Evolutionary conservation across 192 early-diverging fungal genomes (phyloP), one percentile per base, ranked within the genome.

Genomic region (Chytriomyces hyalinus): DNA sequence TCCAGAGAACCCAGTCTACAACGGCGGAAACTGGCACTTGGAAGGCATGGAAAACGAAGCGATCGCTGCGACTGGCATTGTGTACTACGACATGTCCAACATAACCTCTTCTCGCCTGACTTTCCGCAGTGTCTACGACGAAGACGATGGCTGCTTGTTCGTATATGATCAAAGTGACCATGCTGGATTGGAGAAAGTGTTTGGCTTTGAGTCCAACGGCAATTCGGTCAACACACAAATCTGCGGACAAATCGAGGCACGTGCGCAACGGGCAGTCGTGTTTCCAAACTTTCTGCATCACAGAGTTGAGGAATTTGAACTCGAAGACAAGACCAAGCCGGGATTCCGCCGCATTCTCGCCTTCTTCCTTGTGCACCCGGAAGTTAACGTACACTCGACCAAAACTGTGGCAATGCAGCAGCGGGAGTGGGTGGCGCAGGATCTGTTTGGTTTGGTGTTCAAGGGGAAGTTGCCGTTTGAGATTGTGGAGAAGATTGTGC

Each of bases 221-320:
- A 57, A 57, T 13, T 20, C 26, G 17, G 70, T 77, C 0, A 70
- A 48, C 3, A 22, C 72, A 6, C 91, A 93, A 61, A 43, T 70
- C 11, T 22, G 73, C 81, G 79, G 91, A 79, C 5, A 77, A 1
- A 76, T 90, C 17, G 80, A 84, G 20, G 84, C 84, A 22, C 70
- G 70, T 61, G 74, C 85, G 62, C 90, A 89, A 7, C 90, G 91
- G 11, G 86, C 85, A 67, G 72, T 93, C 43, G 89, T 84, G 17
- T 94, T 92, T 71, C 90, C 92, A 7, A 94, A 94, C 80, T 68
- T 80, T n/a, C 87, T 85, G 63, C 93, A 93, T 82, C 92, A 94
- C 78, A 73, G 84, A 26, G 88, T 92, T 4, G 81, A 83, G 6
- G 83, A 86, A 0, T 92, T 94, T 71, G 65, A 76, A 57, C 84